Conservation (phyloP, 164 flowering plant genomes). For the Litsea cubeba region DNA sequence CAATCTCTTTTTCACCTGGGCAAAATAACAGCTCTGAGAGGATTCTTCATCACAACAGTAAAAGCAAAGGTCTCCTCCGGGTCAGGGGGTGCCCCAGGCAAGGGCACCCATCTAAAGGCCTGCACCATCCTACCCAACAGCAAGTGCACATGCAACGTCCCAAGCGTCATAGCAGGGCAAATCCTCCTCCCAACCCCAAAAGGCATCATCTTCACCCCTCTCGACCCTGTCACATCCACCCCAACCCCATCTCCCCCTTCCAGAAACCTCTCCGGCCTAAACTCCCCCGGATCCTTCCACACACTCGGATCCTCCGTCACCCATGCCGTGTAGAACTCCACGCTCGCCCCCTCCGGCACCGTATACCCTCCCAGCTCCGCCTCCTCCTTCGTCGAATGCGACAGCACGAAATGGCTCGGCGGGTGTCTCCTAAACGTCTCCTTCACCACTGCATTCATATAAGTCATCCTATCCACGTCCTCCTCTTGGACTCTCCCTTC, state of each 20-base stretch:
- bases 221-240: conserved; percentile 73
- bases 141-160: conserved; percentile 57
- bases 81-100: conserved; percentile 56
- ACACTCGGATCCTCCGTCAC: conserved; percentile 62
- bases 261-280: conserved; percentile 83
- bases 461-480: conserved; percentile 63
- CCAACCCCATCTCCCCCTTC: conserved; percentile 61
- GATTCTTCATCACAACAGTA: conserved; percentile 86
- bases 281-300: conserved; percentile 69
- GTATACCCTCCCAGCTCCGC: conserved; percentile 71
- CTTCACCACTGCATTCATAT: conserved; percentile 64
- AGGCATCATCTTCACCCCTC: conserved; percentile 72
- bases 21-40: conserved; percentile 66
- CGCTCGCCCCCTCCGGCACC: conserved; percentile 53
- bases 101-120: conserved; percentile 69
- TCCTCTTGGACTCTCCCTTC: conserved; percentile 38
- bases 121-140: conserved; percentile 80
- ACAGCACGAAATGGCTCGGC: conserved; percentile 75
- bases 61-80: conserved; percentile 84
- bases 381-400: conserved; percentile 60
- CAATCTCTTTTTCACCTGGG: conserved; percentile 34
- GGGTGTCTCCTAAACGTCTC: conserved; percentile 89
- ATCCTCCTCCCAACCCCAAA: conserved; percentile 88
- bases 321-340: conserved; percentile 84
- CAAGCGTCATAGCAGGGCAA: conserved; percentile 75